These are phyloP conservation scores for Trichoderma harzianum DNA, from an alignment of 2,329 filamentous ascomycete genomes.

Conservation along the genomic window DNA sequence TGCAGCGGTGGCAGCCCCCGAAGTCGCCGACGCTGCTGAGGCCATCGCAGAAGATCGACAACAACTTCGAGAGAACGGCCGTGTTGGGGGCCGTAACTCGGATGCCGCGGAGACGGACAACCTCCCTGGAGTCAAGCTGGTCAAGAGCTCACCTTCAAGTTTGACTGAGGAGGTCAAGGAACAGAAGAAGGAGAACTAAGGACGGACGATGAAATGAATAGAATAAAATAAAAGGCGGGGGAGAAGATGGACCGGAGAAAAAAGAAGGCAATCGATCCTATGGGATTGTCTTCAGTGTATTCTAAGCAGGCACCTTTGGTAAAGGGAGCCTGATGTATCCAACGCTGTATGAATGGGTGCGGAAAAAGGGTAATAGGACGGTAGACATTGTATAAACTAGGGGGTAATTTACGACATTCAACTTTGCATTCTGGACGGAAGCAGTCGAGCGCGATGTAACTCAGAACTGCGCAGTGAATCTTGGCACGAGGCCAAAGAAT, in stretches of 20 bases:
- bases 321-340: neutral
- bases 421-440: neutral
- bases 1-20: neutral
- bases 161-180: slow-evolving; percentile 31
- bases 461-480: neutral
- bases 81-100: neutral
- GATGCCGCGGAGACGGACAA: slow-evolving; percentile 21
- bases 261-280: neutral
- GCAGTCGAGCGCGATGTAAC: neutral
- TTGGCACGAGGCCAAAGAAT: neutral
- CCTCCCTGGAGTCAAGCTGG: slow-evolving; percentile 3
- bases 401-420: neutral
- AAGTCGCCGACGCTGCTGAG: slow-evolving; percentile 14
- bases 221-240: neutral
- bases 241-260: neutral
- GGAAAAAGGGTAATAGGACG: slow-evolving; percentile 1
- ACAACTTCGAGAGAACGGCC: slow-evolving; percentile 14
- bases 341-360: slow-evolving; percentile 12
- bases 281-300: slow-evolving; percentile 18
- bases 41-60: slow-evolving; percentile 2
- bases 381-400: slow-evolving; percentile 16
- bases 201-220: neutral
- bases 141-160: slow-evolving; percentile 17
- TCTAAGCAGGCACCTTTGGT: neutral
- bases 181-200: slow-evolving; percentile 20